Conservation (phyloP, 1,284 basidiomycete species). For the Cryptococcus sp. region DNA sequence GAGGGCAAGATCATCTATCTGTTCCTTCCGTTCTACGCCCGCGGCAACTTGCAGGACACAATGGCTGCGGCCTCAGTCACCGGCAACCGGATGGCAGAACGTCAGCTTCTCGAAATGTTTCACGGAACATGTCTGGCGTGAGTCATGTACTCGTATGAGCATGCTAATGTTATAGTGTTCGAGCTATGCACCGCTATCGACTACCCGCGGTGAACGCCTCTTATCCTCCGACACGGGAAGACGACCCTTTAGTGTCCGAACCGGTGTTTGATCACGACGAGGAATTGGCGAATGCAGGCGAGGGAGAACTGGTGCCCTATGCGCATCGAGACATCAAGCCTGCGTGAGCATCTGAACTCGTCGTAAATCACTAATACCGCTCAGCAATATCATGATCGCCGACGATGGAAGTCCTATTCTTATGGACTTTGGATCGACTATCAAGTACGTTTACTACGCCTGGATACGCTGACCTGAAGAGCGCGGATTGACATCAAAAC, state of each 20-base stretch:
- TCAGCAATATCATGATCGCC: constrained; percentile 91
- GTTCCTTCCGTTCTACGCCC: constrained; percentile 50
- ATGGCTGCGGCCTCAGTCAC: constrained; percentile 86
- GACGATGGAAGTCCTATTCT: constrained; percentile 90
- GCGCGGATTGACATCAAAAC: constrained; percentile 58
- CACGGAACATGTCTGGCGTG: constrained; percentile 86
- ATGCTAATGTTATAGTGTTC: constrained; percentile 56
- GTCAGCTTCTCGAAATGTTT: constrained; percentile 84
- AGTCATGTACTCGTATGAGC: constrained; percentile 14
- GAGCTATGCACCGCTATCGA: constrained; percentile 85
- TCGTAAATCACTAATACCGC: neutral
- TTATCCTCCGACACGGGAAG: constrained; percentile 34
- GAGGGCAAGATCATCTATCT: constrained; percentile 93
- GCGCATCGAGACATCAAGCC: constrained; percentile 98
- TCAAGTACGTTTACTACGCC: constrained; percentile 36
- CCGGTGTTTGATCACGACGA: constrained; percentile 72
- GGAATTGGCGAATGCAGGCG: constrained; percentile 56
- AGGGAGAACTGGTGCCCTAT: constrained; percentile 71
- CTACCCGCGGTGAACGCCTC: constrained; percentile 46
- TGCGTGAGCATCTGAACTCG: constrained; percentile 62
- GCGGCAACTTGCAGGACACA: constrained; percentile 91
- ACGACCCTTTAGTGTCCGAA: constrained; percentile 39
- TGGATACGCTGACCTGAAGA: constrained; percentile 24
- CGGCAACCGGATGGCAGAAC: constrained; percentile 79
- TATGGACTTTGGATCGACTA: constrained; percentile 94